Conservation (phyloP, 2,329 filamentous ascomycete genomes). For the Hypoxylon sp. region DNA sequence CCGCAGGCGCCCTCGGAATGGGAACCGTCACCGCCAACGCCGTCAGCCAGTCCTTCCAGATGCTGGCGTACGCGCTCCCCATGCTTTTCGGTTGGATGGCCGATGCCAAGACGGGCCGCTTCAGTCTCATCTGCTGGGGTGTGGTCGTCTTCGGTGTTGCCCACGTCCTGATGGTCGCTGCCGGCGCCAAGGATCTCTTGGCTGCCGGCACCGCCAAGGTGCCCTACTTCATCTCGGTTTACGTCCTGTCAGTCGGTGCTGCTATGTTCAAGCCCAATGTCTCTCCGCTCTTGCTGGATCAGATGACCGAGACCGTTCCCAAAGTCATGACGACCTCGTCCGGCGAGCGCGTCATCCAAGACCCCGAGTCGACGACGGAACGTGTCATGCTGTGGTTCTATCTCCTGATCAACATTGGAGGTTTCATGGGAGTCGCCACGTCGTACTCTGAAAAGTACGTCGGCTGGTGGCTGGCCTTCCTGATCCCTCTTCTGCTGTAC, state of each 20-base stretch:
- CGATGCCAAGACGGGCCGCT: slow-evolving; percentile 75
- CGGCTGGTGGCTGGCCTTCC: slow-evolving; percentile 58
- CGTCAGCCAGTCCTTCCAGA: slow-evolving; percentile 61
- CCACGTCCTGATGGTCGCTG: slow-evolving; percentile 72
- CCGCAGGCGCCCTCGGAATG: slow-evolving; percentile 66
- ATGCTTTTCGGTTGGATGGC: slow-evolving; percentile 65
- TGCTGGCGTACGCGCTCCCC: slow-evolving; percentile 66
- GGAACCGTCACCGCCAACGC: slow-evolving; percentile 63
- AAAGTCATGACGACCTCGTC: slow-evolving; percentile 58
- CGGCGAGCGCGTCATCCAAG: slow-evolving; percentile 73
- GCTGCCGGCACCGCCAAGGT: slow-evolving; percentile 56
- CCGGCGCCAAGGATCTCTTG: slow-evolving; percentile 58
- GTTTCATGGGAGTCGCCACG: slow-evolving; percentile 60
- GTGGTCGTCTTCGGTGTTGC: slow-evolving; percentile 72
- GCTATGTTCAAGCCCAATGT: slow-evolving; percentile 78
- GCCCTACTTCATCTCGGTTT: slow-evolving; percentile 62
- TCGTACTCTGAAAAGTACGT: slow-evolving; percentile 61
- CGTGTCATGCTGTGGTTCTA: slow-evolving; percentile 73
- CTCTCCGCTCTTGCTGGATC: slow-evolving; percentile 71
- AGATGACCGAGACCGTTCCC: slow-evolving; percentile 65
- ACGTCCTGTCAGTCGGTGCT: slow-evolving; percentile 65
- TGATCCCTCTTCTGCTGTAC: slow-evolving; percentile 55
- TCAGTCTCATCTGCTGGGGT: slow-evolving; percentile 74
- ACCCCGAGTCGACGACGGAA: slow-evolving; percentile 69
- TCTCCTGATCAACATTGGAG: slow-evolving; percentile 62